Base-by-base conservation (phyloP, 805 yeast species). In the Candida germanica region DNA sequence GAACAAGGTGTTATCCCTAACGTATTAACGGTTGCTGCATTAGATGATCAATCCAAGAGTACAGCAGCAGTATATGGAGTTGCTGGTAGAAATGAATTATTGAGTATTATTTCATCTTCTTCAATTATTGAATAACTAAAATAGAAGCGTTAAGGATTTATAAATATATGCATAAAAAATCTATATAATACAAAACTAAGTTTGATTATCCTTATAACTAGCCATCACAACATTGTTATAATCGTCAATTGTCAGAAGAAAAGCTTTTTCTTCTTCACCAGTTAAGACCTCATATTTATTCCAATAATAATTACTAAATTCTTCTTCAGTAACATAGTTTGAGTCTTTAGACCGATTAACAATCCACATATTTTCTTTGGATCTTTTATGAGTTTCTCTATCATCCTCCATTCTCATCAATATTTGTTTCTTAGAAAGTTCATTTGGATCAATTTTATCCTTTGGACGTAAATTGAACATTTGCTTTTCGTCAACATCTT, bases 371-470 rank as follows among this genome's bases (percentile, higher is more conserved):
- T 73, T 76, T 50, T 91, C 97, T 48, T 89, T 87, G 10, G 83
- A 75, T 45, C 85, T 73, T 54, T 91, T 91, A 51, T 87, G 88
- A 29, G 95, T 68, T 55, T 91, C 98, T 47, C 98, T 68, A 55
- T 91, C 98, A 43, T 83, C 89, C 54, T 91, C 97, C 81, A 91
- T 87, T 41, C 98, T 66, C 24, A 77, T 71, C 12, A 87, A 54
- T 12, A 85, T 78, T 46, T 82, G 87, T 31, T 77, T 58, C 35
- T 62, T 62, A 4, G 71, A 51, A 4, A 65, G 46, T 22, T 49
- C 48, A 18, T 42, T 46, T 16, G 48, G 43, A 23, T 44, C 47
- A 19, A 42, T 40, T 19, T 34, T 40, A 13, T 37, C 46, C 23
- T 43, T 48, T 14, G 51, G 56, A 35, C 54, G 50, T 12, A 54